These are phyloP conservation scores for Elsinoe ampelina DNA, from an alignment of 2,329 filamentous ascomycete genomes.

Conservation along the genomic window DNA sequence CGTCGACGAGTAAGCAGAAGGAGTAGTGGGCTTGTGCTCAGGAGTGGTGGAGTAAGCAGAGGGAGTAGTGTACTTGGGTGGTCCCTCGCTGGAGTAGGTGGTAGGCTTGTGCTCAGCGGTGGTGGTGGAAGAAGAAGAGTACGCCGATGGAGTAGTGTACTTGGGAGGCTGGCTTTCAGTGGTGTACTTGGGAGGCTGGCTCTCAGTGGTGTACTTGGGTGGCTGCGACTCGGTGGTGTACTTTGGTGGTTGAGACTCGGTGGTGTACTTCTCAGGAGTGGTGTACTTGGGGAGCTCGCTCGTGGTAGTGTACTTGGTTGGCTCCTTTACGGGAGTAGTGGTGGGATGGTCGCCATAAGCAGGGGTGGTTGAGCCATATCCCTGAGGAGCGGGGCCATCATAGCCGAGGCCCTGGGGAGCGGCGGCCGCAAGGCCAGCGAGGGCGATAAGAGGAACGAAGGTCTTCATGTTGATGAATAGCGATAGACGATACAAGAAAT, in stretches of 20 bases:
- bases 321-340: background rate
- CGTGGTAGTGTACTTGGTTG: background rate
- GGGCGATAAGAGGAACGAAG: constrained; percentile 12
- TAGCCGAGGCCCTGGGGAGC: constrained; percentile 2
- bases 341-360: background rate
- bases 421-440: constrained; percentile 7
- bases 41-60: background rate
- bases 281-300: background rate
- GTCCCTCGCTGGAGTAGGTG: background rate
- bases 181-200: background rate
- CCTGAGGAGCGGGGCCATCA: background rate
- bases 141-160: background rate
- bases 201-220: background rate
- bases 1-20: background rate
- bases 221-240: background rate
- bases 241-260: background rate
- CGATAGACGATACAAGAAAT: background rate
- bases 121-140: background rate
- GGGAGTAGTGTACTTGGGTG: too few species aligned
- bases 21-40: background rate
- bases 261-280: background rate
- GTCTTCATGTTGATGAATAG: constrained; percentile 7
- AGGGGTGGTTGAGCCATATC: background rate
- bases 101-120: background rate
- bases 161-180: background rate